Conservation (phyloP, 305 asterid species). For the Ajuga reptans region DNA sequence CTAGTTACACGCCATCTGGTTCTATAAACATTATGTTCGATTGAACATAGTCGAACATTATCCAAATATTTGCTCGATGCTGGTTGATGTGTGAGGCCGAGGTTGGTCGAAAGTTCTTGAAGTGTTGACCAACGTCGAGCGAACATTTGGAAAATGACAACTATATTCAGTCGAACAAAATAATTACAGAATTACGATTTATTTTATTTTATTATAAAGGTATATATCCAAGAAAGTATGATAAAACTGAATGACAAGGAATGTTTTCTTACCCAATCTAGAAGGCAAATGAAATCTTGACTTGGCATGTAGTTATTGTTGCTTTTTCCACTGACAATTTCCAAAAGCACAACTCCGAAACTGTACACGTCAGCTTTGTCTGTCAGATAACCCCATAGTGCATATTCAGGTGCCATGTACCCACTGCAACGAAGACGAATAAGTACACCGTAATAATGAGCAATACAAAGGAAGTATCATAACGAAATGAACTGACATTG, state of each 20-base stretch:
- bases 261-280: constrained; percentile 61
- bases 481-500: constrained; percentile 51
- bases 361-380: constrained; percentile 89
- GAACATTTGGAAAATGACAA: too few species aligned
- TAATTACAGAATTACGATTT: too few species aligned
- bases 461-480: background rate
- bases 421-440: constrained; percentile 48
- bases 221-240: background rate
- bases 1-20: too few species aligned
- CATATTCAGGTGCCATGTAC: constrained; percentile 97
- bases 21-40: too few species aligned
- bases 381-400: constrained; percentile 83
- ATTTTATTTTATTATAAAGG: too few species aligned
- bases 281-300: constrained; percentile 55
- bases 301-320: constrained; percentile 63
- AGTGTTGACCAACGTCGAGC: too few species aligned
- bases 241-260: background rate
- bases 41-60: too few species aligned
- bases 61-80: too few species aligned
- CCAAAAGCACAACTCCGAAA: constrained; percentile 73
- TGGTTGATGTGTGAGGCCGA: too few species aligned
- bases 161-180: too few species aligned
- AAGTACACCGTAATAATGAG: background rate
- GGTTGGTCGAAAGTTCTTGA: too few species aligned
- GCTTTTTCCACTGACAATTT: constrained; percentile 75